Conservation (phyloP, 140 eudicot species). For the Anethum foeniculum region DNA sequence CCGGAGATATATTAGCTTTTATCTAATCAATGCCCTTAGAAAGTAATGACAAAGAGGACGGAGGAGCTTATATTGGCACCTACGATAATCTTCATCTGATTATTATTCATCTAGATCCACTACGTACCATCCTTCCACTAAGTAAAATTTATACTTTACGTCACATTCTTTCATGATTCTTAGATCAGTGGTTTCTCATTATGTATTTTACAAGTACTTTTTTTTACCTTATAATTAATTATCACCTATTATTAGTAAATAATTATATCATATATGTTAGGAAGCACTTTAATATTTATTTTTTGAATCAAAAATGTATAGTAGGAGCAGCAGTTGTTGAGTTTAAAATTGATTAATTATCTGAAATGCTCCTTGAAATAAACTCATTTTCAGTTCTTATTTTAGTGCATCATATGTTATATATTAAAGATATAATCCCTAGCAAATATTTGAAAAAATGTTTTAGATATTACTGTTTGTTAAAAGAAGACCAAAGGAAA, state of each 20-base stretch:
- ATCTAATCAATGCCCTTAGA: slow-evolving; percentile 32
- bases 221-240: no score
- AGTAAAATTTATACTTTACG: neutral
- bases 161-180: neutral
- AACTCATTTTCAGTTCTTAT: no score
- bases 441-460: no score
- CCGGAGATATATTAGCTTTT: slow-evolving; percentile 25
- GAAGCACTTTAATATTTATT: no score
- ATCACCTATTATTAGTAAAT: neutral
- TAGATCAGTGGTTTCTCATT: neutral
- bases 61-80: slow-evolving; percentile 37
- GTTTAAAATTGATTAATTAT: no score
- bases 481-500: neutral
- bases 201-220: neutral
- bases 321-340: no score
- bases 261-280: no score
- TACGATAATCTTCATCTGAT: slow-evolving; percentile 28
- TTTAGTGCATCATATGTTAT: no score
- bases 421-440: no score
- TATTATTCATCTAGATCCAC: slow-evolving; percentile 29
- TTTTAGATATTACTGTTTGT: neutral
- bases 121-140: slow-evolving; percentile 42
- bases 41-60: slow-evolving; percentile 64
- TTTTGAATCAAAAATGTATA: no score
- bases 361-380: no score